A percentile compares a stretch with the other conserved stretches of the same genome.
These are phyloP conservation scores for Canavalia gladiata DNA, from an alignment of 306 rosid species.

Conservation along the genomic window DNA sequence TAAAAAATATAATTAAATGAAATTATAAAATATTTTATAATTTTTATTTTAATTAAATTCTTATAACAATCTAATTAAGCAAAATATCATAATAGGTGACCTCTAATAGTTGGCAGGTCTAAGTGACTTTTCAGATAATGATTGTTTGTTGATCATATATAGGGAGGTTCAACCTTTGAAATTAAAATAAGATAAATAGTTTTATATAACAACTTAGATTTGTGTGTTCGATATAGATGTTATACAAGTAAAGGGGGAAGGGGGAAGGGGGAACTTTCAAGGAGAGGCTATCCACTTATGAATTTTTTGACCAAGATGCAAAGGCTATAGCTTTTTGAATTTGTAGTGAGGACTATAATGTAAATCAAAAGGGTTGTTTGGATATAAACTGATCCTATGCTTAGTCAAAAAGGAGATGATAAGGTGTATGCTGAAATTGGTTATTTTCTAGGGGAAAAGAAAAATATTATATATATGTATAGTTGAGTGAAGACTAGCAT, in stretches of 20 bases:
- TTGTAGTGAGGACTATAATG: slow-evolving; percentile 28
- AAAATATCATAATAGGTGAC: background rate
- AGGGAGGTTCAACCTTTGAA: background rate
- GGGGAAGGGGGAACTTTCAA: slow-evolving; percentile 6
- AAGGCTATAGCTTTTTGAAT: slow-evolving; percentile 35
- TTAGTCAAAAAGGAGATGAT: slow-evolving; percentile 47
- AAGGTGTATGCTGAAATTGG: slow-evolving; percentile 34
- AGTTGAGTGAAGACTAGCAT: slow-evolving; percentile 21
- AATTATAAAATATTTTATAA: too few species aligned
- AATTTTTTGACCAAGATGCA: slow-evolving; percentile 39
- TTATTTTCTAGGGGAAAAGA: slow-evolving; percentile 11
- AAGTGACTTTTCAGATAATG: slow-evolving; percentile 29
- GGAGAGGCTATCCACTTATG: background rate
- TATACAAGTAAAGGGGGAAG: background rate
- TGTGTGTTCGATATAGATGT: background rate
- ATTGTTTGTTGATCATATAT: background rate
- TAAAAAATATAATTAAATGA: too few species aligned
- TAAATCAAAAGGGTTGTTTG: slow-evolving; percentile 16
- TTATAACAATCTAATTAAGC: too few species aligned
- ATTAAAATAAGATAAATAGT: background rate
- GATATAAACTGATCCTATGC: slow-evolving; percentile 29
- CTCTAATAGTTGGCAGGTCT: background rate
- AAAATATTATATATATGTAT: background rate
- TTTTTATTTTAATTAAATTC: too few species aligned
- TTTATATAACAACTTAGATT: too few species aligned